Conservation (phyloP, 352 stramenopile species). For the Pythium rishiriense region DNA sequence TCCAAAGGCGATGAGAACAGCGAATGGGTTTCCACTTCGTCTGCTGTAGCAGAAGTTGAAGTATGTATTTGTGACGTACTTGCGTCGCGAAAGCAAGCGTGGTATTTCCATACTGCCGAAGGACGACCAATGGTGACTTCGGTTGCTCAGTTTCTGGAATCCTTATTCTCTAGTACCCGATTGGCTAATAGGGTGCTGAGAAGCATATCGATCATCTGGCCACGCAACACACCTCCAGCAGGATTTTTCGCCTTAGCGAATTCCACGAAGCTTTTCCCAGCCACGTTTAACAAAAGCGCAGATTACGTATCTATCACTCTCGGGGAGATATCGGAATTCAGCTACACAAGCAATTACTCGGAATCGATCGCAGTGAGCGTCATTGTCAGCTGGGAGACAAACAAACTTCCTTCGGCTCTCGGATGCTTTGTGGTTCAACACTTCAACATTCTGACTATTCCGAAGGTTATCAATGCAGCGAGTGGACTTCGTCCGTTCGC, state of each 20-base stretch:
- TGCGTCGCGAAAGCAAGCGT: neutral
- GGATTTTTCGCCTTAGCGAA: constrained; percentile 2
- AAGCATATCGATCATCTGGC: constrained; percentile 20
- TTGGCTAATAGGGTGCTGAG: neutral
- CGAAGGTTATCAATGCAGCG: neutral
- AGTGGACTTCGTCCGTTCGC: constrained; percentile 21
- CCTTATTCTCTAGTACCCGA: constrained; percentile 5
- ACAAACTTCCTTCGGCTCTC: neutral
- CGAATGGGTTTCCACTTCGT: constrained; percentile 3
- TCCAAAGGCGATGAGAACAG: neutral
- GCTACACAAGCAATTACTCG: constrained; percentile 12
- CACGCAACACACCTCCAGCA: neutral
- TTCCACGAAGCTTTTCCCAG: neutral
- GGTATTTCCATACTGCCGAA: constrained; percentile 13
- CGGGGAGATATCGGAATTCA: neutral
- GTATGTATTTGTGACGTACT: constrained; percentile 22
- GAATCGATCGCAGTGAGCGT: constrained; percentile 19
- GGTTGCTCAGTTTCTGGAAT: neutral
- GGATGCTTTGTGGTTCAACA: constrained; percentile 25
- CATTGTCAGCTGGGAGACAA: constrained; percentile 19
- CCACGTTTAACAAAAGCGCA: constrained; percentile 13
- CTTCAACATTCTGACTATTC: constrained; percentile 21
- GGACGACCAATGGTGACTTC: neutral
- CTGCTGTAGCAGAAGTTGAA: constrained; percentile 8
- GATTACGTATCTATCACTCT: constrained; percentile 8